A percentile compares a stretch with the other conserved stretches of the same genome.
Evolutionary conservation across 73 alveolate genomes (phyloP).

Genomic region (Blepharisma stoltei): DNA sequence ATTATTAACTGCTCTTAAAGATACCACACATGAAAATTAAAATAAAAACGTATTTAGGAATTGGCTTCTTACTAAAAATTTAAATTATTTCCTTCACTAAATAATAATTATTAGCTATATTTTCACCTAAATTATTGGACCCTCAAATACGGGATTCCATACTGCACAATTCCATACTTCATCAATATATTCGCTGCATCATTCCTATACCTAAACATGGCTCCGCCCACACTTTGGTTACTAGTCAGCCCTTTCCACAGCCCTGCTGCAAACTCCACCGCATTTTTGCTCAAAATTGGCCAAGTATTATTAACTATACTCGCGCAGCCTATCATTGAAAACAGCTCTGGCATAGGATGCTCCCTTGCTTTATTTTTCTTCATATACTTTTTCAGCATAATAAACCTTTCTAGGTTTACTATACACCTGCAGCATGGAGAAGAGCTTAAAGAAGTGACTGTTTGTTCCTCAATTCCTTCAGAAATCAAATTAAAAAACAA

Average conservation of each 20-base stretch:
- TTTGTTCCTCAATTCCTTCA: conserved; percentile 2
- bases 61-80: no score
- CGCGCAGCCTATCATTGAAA: neutral
- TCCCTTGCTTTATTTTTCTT: neutral
- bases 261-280: neutral
- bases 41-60: no score
- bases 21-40: no score
- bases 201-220: neutral
- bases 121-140: neutral
- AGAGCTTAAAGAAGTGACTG: neutral
- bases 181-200: neutral
- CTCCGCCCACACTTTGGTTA: conserved; percentile 12
- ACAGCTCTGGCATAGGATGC: neutral
- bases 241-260: conserved; percentile 13
- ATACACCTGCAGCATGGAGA: neutral
- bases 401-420: neutral
- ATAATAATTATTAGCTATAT: no score
- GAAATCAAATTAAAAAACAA: neutral
- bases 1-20: no score
- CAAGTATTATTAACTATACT: conserved; percentile 5
- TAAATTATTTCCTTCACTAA: no score
- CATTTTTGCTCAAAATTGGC: neutral
- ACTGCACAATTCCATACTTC: neutral
- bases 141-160: neutral
- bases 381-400: neutral